Conservation (phyloP, 495 filamentous ascomycete species). For the Aspergillus homomorphus region DNA sequence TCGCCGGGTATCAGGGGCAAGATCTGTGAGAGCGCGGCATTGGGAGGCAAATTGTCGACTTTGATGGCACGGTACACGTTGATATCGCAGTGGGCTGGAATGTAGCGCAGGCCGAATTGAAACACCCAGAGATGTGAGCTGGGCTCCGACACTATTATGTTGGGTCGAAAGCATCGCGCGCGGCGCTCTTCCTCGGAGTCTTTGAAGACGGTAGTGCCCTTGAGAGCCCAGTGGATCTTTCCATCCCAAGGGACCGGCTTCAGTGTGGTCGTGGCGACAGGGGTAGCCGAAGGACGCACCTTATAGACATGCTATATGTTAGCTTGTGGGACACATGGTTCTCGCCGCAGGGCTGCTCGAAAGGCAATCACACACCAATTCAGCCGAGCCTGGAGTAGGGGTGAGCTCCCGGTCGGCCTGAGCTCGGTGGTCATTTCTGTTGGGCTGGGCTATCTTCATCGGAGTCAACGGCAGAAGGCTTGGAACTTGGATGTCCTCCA, state of each 20-base stretch:
- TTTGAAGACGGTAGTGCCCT: slow-evolving; percentile 23
- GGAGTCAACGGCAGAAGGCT: not conserved
- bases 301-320: not conserved
- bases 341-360: not conserved
- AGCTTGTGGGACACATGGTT: not conserved
- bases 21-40: slow-evolving; percentile 21
- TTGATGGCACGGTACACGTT: slow-evolving; percentile 31
- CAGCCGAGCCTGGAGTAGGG: not conserved
- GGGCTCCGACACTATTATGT: slow-evolving; percentile 8
- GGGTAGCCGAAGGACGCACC: not conserved
- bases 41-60: slow-evolving; percentile 28
- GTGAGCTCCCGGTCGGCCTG: not conserved
- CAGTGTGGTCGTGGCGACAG: not conserved
- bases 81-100: slow-evolving; percentile 17
- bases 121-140: slow-evolving; percentile 25
- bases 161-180: slow-evolving; percentile 8
- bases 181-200: slow-evolving; percentile 18
- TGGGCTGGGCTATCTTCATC: not conserved
- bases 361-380: not conserved
- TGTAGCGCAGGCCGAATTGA: slow-evolving; percentile 35
- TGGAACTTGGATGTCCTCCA: slow-evolving; percentile 1
- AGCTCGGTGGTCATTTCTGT: not conserved
- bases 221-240: slow-evolving; percentile 28
- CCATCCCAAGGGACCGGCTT: slow-evolving; percentile 25
- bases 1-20: slow-evolving; percentile 26